phyloP scores from a whole-genome alignment of 2,329 filamentous ascomycete genomes.

The Pseudocercospora fijiensis region DNA sequence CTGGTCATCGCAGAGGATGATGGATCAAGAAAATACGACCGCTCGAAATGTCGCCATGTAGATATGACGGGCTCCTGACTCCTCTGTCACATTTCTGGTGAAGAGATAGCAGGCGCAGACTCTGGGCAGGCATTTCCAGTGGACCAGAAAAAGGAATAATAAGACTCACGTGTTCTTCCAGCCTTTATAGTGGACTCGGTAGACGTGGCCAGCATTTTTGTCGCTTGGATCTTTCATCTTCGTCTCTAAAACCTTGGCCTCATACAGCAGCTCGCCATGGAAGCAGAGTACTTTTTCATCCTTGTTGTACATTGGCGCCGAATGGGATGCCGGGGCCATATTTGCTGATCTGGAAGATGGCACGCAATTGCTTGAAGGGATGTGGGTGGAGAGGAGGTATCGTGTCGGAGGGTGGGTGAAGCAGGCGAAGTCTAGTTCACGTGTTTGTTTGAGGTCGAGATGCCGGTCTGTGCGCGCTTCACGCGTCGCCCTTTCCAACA shows the following conservation, averaged over 20 bases:
- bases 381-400: constrained; percentile 5
- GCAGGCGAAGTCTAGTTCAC: constrained; percentile 3
- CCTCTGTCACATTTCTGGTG: not conserved
- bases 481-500: not conserved
- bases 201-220: constrained; percentile 75
- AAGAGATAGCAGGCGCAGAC: not conserved
- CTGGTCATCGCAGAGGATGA: not conserved
- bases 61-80: not conserved
- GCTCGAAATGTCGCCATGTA: not conserved
- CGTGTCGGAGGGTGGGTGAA: not conserved
- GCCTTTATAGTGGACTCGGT: constrained; percentile 96
- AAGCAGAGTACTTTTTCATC: constrained; percentile 97
- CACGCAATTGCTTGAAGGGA: not conserved
- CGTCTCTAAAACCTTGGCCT: constrained; percentile 89
- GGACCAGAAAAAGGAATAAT: not conserved
- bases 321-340: constrained; percentile 25
- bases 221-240: constrained; percentile 61
- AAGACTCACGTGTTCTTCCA: constrained; percentile 89
- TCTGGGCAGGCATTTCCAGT: not conserved
- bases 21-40: not conserved
- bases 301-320: constrained; percentile 55
- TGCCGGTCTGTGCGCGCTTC: not conserved
- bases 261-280: constrained; percentile 94
- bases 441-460: not conserved
- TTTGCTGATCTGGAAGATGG: not conserved